Conservation (phyloP, 352 stramenopile genomes). For the Phytophthora macrochlamydospora region DNA sequence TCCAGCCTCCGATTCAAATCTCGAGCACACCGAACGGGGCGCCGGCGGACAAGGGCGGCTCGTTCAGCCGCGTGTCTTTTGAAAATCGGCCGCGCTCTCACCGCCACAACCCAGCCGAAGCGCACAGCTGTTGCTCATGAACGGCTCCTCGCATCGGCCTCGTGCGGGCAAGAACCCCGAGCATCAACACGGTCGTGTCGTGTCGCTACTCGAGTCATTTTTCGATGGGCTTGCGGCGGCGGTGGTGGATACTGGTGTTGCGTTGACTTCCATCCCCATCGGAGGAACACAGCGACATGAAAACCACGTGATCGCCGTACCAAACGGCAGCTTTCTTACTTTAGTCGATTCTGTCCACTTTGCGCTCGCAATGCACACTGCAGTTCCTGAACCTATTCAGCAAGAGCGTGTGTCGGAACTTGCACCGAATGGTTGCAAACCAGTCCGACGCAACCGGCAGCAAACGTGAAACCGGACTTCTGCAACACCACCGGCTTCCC, state of each 20-base stretch:
- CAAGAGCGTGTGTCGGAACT: background rate
- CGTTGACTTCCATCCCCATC: slow-evolving; percentile 6
- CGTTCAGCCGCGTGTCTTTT: slow-evolving; percentile 22
- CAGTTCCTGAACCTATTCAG: slow-evolving; percentile 4
- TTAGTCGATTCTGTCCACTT: slow-evolving; percentile 35
- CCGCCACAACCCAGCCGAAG: slow-evolving; percentile 26
- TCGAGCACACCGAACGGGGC: slow-evolving; percentile 8
- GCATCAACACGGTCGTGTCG: slow-evolving; percentile 18
- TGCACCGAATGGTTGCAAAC: background rate
- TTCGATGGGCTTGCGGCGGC: too few species aligned
- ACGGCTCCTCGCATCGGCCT: slow-evolving; percentile 17
- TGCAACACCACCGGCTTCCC: background rate
- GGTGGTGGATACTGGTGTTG: slow-evolving; percentile 1
- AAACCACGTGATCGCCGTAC: slow-evolving; percentile 27
- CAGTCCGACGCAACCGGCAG: background rate
- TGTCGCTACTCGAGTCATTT: too few species aligned
- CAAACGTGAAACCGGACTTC: background rate
- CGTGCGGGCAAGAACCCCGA: background rate
- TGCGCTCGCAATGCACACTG: slow-evolving; percentile 9
- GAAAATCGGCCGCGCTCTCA: slow-evolving; percentile 20
- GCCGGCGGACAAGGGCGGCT: slow-evolving; percentile 27
- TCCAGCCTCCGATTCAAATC: slow-evolving; percentile 29
- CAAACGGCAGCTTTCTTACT: background rate
- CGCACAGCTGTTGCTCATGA: slow-evolving; percentile 34
- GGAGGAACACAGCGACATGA: slow-evolving; percentile 30